Conservation (phyloP, 1,139 yeast species). For the Blastobotrys indianensis region DNA sequence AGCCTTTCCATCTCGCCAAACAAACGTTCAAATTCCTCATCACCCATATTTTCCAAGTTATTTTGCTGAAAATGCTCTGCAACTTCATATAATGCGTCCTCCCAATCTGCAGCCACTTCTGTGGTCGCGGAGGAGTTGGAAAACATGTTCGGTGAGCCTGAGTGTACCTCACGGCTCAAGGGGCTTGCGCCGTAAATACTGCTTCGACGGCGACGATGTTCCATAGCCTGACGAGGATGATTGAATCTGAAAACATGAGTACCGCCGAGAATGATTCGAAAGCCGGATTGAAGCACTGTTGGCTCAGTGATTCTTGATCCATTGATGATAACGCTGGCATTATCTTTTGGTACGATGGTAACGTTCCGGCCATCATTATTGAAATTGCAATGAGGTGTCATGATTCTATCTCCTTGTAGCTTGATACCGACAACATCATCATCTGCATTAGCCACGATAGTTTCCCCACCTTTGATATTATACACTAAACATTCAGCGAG, state of each 20-base stretch:
- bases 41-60: slow-evolving; percentile 16
- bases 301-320: slow-evolving; percentile 19
- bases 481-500: slow-evolving; percentile 29
- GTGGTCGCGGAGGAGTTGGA: neutral
- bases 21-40: slow-evolving; percentile 20
- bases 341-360: slow-evolving; percentile 15
- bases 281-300: slow-evolving; percentile 23
- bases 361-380: slow-evolving; percentile 19
- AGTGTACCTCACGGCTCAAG: neutral
- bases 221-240: slow-evolving; percentile 23
- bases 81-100: slow-evolving; percentile 18
- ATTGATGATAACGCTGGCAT: slow-evolving; percentile 24
- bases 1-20: slow-evolving; percentile 21
- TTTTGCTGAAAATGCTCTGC: slow-evolving; percentile 14
- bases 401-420: slow-evolving; percentile 23
- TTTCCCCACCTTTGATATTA: slow-evolving; percentile 26
- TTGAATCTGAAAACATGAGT: slow-evolving; percentile 27
- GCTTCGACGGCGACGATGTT: slow-evolving; percentile 8
- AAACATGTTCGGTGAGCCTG: neutral
- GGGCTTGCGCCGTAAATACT: neutral
- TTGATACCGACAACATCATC: slow-evolving; percentile 22
- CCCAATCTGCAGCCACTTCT: slow-evolving; percentile 14
- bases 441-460: slow-evolving; percentile 23
- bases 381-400: slow-evolving; percentile 25
- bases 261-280: slow-evolving; percentile 24